Evolutionary conservation across 345 rosid species (phyloP).

Genomic region (Salix brachista): DNA sequence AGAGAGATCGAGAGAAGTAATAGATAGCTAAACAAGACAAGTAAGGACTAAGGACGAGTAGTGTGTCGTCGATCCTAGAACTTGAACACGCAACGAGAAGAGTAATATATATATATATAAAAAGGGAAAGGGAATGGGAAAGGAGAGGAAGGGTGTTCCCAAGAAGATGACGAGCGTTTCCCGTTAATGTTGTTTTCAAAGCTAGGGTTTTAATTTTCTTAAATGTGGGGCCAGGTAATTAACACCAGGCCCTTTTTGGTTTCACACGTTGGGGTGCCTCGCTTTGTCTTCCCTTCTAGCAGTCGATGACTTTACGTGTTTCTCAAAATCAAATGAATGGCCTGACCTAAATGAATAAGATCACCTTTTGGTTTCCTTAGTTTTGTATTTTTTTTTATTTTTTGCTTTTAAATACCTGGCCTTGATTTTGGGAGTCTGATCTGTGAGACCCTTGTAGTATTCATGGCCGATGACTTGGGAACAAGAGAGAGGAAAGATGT

Average conservation of each 20-base stretch:
- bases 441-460: too few species aligned
- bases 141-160: conserved; percentile 18
- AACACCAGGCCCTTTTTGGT: conserved; percentile 21
- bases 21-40: neutral
- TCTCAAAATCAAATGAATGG: too few species aligned
- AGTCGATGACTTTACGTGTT: conserved; percentile 12
- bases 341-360: too few species aligned
- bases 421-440: neutral
- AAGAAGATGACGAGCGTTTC: conserved; percentile 37
- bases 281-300: conserved; percentile 15
- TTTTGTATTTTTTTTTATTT: neutral
- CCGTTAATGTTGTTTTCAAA: conserved; percentile 33
- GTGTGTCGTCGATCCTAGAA: neutral
- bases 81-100: neutral
- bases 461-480: too few species aligned
- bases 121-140: neutral
- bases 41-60: neutral
- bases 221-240: conserved; percentile 11
- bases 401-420: neutral
- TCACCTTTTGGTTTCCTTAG: neutral
- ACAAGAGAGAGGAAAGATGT: too few species aligned
- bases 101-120: neutral
- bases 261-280: conserved; percentile 32
- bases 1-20: neutral
- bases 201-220: neutral